A percentile compares a stretch with the other conserved stretches of the same genome.
phyloP scores from a whole-genome alignment of 1,284 basidiomycete species.

The Trametes polyzona region DNA sequence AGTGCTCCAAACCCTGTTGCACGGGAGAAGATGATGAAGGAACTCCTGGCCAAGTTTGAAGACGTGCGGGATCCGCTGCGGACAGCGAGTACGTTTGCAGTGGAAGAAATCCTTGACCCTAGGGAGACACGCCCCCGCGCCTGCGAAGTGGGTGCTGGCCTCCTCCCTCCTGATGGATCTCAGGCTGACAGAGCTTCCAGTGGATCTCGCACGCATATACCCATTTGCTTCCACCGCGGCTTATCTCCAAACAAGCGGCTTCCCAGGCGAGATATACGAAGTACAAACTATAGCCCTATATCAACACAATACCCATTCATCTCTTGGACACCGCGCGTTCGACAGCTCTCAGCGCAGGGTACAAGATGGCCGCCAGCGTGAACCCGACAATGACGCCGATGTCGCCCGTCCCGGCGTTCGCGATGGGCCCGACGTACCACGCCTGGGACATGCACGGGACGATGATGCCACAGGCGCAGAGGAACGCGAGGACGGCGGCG shows the following conservation, averaged over 20 bases:
- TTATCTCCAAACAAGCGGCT: background rate
- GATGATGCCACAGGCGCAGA: constrained; percentile 52
- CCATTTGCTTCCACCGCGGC: constrained; percentile 8
- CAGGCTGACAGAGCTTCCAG: background rate
- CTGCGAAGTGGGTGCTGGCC: constrained; percentile 39
- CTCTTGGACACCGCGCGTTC: constrained; percentile 35
- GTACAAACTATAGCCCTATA: constrained; percentile 12
- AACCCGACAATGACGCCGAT: constrained; percentile 58
- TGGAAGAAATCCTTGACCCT: constrained; percentile 50
- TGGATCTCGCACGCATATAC: constrained; percentile 20
- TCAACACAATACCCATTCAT: background rate
- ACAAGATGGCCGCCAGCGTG: constrained; percentile 43
- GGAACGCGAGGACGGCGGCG: constrained; percentile 55
- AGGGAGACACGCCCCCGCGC: constrained; percentile 44
- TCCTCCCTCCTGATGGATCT: too few species aligned
- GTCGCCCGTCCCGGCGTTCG: constrained; percentile 53
- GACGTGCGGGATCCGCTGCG: constrained; percentile 41
- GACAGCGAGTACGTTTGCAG: constrained; percentile 44
- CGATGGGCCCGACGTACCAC: constrained; percentile 59
- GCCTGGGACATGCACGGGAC: constrained; percentile 64
- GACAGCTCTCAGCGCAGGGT: constrained; percentile 43
- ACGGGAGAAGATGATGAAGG: constrained; percentile 42
- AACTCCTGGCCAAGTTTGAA: constrained; percentile 43
- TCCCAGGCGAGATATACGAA: background rate
- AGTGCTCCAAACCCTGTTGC: constrained; percentile 36